Evolutionary conservation across 1,284 basidiomycete genomes (phyloP).

Genomic region (Pseudozyma flocculosa): DNA sequence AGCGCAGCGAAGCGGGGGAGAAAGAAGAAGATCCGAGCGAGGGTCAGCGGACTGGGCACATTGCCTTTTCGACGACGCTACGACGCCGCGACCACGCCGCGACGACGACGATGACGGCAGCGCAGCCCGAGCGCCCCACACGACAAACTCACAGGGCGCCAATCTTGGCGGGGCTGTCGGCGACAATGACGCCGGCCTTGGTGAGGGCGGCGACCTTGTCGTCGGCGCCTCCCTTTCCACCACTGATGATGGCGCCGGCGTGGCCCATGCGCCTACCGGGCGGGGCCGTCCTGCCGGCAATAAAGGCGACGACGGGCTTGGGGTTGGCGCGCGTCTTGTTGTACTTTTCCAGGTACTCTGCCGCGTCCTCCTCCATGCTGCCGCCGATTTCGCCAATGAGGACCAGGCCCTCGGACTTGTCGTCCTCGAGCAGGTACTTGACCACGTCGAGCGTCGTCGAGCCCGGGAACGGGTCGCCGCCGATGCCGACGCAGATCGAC

Average conservation of each 20-base stretch:
- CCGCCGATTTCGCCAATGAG: conserved; percentile 99
- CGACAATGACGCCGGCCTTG: conserved; percentile 88
- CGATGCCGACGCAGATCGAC: conserved; percentile 94
- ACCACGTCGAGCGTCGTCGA: conserved; percentile 93
- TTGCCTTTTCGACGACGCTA: no score
- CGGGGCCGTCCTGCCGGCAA: conserved; percentile 90
- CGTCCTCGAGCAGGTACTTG: conserved; percentile 93
- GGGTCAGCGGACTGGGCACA: no score
- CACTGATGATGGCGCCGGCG: conserved; percentile 85
- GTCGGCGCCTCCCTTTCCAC: conserved; percentile 92
- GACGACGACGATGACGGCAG: no score
- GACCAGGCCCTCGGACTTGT: conserved; percentile 74
- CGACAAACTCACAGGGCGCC: conserved; percentile 63
- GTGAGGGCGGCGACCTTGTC: conserved; percentile 96
- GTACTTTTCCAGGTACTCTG: conserved; percentile 87
- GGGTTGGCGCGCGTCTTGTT: conserved; percentile 84
- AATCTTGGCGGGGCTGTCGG: conserved; percentile 76
- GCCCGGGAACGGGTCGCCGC: conserved; percentile 98
- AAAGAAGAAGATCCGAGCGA: no score
- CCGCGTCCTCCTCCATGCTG: conserved; percentile 98
- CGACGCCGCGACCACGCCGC: no score
- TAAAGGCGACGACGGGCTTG: conserved; percentile 97
- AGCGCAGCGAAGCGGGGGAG: not conserved
- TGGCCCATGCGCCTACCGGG: conserved; percentile 94
- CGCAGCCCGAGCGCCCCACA: conserved; percentile 53